phyloP scores from a whole-genome alignment of 768 basidiomycete genomes.

The Cubamyces lactineus region DNA sequence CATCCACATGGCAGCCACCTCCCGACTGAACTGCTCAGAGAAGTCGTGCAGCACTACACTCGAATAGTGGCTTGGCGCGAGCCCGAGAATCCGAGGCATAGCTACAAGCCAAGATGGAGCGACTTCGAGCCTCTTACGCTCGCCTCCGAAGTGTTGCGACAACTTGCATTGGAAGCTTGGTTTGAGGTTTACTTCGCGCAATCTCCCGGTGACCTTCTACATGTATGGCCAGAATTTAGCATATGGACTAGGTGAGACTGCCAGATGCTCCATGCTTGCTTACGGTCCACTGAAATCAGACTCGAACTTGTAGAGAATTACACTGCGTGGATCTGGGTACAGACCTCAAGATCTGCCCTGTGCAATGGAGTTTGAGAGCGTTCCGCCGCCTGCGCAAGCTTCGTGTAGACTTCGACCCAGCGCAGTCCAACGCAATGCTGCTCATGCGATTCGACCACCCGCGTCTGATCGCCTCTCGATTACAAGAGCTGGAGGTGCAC shows the following conservation, averaged over 20 bases:
- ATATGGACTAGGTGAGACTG: slow-evolving; percentile 19
- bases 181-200: slow-evolving; percentile 20
- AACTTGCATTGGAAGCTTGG: slow-evolving; percentile 24
- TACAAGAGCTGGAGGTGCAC: slow-evolving; percentile 21
- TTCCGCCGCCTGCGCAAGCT: slow-evolving; percentile 21
- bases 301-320: slow-evolving; percentile 2
- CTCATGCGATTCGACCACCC: slow-evolving; percentile 24
- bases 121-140: slow-evolving; percentile 14
- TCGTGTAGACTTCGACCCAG: slow-evolving; percentile 21
- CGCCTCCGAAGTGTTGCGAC: slow-evolving; percentile 9
- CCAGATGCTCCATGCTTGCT: no score
- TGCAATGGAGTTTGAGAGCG: slow-evolving; percentile 13
- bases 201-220: slow-evolving; percentile 10
- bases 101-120: slow-evolving; percentile 24
- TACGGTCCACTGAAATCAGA: no score
- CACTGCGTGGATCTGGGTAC: slow-evolving; percentile 19
- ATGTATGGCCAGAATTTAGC: slow-evolving; percentile 13
- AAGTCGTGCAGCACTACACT: slow-evolving; percentile 15
- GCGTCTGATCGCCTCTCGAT: slow-evolving; percentile 6
- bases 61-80: background rate
- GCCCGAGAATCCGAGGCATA: background rate
- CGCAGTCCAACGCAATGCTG: slow-evolving; percentile 18
- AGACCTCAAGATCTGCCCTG: slow-evolving; percentile 5
- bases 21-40: slow-evolving; percentile 24
- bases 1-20: background rate